Evolutionary conservation across 2,329 filamentous ascomycete species (phyloP), one percentile per base, ranked within the genome.

Genomic region (Onygena corvina): DNA sequence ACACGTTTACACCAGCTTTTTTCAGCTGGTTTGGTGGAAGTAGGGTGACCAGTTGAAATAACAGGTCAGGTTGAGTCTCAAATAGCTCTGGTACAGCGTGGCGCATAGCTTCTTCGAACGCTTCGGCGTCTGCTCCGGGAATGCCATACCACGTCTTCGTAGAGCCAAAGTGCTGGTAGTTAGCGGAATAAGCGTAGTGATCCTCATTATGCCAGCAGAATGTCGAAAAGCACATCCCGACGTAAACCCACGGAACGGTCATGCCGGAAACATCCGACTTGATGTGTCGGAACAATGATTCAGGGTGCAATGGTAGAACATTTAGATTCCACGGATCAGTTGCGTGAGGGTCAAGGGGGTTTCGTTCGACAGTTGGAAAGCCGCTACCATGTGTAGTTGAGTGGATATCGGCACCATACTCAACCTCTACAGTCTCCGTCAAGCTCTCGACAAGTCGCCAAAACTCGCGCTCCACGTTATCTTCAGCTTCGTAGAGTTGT

Each of bases 191-290:
- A 1, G 92, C 84, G 63, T 94, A 95, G 62, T 98, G 92, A 60
- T 98, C 92, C 61, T 98, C 92, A 55, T 94, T 95, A 64, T 98
- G 92, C 92, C 92, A 98, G 67, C 92, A 98, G 62, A 98, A 98
- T 0, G 92, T 96, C 0, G 92, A 98, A 64, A 98, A 98, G 33
- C 94, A 93, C 92, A 98, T 98, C 53, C 92, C 92, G 3, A 98
- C 92, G 62, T 98, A 98, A 2, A 98, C 80, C 92, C 92, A 98
- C 0, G 92, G 92, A 5, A 98, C 90, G 0, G 92, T 98, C 92
- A 98, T 98, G 31, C 92, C 92, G 1, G 92, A 96, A 48, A 98
- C 93, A 61, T 98, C 92, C 0, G 90, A 87, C 65, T 96, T 96
- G 72, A 98, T 96, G 59, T 98, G 86, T 45, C 90, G 80, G 71